Evolutionary conservation across 495 filamentous ascomycete genomes (phyloP).

Genomic region (Penicillium odoratum): DNA sequence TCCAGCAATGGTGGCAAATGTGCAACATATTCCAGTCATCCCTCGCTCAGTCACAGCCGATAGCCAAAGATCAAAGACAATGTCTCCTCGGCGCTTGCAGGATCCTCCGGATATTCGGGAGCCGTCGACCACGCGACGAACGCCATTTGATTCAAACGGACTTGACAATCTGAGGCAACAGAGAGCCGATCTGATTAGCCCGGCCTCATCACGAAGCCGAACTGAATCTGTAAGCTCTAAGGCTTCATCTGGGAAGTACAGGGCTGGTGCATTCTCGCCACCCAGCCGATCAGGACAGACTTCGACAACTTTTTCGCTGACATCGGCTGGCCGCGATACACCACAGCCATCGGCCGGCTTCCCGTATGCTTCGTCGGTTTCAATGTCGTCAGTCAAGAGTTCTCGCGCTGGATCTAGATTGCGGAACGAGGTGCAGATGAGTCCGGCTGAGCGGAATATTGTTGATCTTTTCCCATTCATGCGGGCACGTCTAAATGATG

Average conservation of each 20-base stretch:
- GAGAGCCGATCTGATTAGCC: slow-evolving; percentile 60
- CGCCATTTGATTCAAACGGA: slow-evolving; percentile 44
- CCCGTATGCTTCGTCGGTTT: slow-evolving; percentile 53
- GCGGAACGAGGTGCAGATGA: slow-evolving; percentile 75
- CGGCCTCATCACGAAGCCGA: slow-evolving; percentile 62
- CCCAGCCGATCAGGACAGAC: slow-evolving; percentile 47
- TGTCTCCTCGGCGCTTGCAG: slow-evolving; percentile 35
- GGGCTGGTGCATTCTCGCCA: slow-evolving; percentile 37
- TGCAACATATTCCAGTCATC: slow-evolving; percentile 76
- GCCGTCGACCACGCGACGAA: slow-evolving; percentile 24
- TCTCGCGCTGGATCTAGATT: slow-evolving; percentile 70
- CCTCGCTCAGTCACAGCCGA: slow-evolving; percentile 80
- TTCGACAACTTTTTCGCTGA: slow-evolving; percentile 47
- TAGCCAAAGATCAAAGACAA: slow-evolving; percentile 41
- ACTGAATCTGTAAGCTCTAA: slow-evolving; percentile 61
- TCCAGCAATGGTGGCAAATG: slow-evolving; percentile 74
- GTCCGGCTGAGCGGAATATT: slow-evolving; percentile 57
- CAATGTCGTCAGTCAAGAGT: slow-evolving; percentile 64
- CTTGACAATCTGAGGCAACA: slow-evolving; percentile 50
- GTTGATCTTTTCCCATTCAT: slow-evolving; percentile 67
- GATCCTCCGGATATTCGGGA: slow-evolving; percentile 42
- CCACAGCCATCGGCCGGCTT: slow-evolving; percentile 41
- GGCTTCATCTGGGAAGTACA: slow-evolving; percentile 46
- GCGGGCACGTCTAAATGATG: slow-evolving; percentile 72
- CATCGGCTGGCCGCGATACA: slow-evolving; percentile 38